phyloP scores from a whole-genome alignment of 2,329 filamentous ascomycete species.

The Sporothrix pallida region DNA sequence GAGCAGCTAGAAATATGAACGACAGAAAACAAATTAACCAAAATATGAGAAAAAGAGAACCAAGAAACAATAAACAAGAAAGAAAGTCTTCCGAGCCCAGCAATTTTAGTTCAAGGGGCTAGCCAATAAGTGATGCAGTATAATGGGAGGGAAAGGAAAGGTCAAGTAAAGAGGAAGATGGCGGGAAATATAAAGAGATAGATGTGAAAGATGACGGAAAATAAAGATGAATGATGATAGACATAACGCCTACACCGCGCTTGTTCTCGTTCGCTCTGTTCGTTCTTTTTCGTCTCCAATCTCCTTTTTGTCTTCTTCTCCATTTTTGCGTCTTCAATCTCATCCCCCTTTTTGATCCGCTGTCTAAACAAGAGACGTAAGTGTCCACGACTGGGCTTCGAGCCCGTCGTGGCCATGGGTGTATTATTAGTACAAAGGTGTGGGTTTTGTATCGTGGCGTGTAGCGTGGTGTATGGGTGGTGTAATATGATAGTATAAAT shows the following conservation, averaged over 20 bases:
- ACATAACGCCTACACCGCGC: constrained; percentile 11
- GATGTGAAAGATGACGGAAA: not conserved
- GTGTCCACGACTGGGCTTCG: too few relatives aligned
- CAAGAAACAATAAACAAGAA: not conserved
- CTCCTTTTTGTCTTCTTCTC: not conserved
- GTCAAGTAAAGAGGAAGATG: not conserved
- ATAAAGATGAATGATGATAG: not conserved
- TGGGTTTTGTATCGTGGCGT: constrained; percentile 6
- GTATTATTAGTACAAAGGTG: constrained; percentile 16
- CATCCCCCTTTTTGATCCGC: not conserved
- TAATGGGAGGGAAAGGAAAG: not conserved
- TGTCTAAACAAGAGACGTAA: not conserved
- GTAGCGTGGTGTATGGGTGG: not conserved
- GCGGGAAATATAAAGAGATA: not conserved
- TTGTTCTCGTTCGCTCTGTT: not conserved
- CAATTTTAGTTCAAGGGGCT: not conserved
- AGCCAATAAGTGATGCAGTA: not conserved
- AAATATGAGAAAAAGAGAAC: not conserved
- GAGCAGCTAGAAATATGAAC: not conserved
- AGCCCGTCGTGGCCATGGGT: not conserved
- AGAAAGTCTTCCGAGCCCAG: constrained; percentile 19
- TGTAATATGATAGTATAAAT: not conserved
- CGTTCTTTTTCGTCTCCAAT: not conserved
- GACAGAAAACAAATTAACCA: not conserved
- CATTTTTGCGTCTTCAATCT: not conserved